phyloP scores from a whole-genome alignment of 768 basidiomycete species.

The Ephemerocybe angulata region DNA sequence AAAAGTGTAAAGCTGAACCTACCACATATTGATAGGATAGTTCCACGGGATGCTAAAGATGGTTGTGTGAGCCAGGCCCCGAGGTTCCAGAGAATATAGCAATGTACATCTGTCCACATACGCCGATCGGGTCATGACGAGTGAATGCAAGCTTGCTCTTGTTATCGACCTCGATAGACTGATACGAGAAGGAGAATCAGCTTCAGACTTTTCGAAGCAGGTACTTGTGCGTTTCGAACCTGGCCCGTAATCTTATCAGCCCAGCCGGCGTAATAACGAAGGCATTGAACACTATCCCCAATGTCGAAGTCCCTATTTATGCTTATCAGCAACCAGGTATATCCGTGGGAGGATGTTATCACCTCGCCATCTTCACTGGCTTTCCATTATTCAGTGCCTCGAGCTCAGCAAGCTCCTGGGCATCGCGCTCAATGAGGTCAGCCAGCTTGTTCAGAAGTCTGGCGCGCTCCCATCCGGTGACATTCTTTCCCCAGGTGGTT shows the following conservation, averaged over 20 bases:
- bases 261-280: conserved; percentile 94
- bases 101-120: conserved; percentile 84
- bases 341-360: no score
- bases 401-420: conserved; percentile 76
- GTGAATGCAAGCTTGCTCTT: conserved; percentile 82
- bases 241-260: conserved; percentile 92
- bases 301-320: conserved; percentile 71
- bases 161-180: conserved; percentile 81
- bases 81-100: background rate
- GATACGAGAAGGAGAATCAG: conserved; percentile 5
- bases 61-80: conserved; percentile 8
- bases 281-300: conserved; percentile 69
- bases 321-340: background rate
- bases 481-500: conserved; percentile 86
- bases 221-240: conserved; percentile 34
- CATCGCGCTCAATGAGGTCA: conserved; percentile 84
- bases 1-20: conserved; percentile 11
- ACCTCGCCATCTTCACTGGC: conserved; percentile 57
- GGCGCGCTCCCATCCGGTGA: conserved; percentile 79
- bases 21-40: conserved; percentile 88
- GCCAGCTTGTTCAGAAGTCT: conserved; percentile 82
- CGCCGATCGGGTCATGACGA: conserved; percentile 87
- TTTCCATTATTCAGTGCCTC: conserved; percentile 92
- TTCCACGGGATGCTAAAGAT: conserved; percentile 81
- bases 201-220: background rate